A percentile compares a stretch with the other conserved stretches of the same genome.
These are phyloP conservation scores for Euphorbia pulcherrima DNA, from an alignment of 345 rosid species.

Conservation along the genomic window DNA sequence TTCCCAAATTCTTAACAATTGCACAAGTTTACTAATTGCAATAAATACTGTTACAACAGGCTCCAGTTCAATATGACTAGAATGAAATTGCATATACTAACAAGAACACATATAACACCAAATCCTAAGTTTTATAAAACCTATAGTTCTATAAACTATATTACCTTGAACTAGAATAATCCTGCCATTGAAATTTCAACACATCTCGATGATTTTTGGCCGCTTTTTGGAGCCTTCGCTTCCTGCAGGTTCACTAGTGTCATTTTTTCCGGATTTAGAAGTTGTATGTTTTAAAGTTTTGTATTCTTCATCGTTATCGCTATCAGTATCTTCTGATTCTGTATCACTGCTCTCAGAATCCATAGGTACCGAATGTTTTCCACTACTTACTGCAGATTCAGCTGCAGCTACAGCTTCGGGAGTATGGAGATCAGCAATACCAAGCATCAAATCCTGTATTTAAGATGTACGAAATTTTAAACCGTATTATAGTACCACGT, in stretches of 20 bases:
- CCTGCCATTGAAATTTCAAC: slow-evolving; percentile 12
- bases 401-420: slow-evolving; percentile 79
- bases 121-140: no score
- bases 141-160: no score
- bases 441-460: slow-evolving; percentile 76
- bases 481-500: not conserved
- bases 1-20: no score
- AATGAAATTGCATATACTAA: not conserved
- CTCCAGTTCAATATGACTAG: not conserved
- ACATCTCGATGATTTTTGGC: slow-evolving; percentile 45
- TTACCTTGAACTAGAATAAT: not conserved
- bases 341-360: slow-evolving; percentile 33
- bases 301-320: slow-evolving; percentile 7
- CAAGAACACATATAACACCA: not conserved
- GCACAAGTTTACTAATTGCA: not conserved
- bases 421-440: slow-evolving; percentile 87
- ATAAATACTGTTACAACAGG: not conserved
- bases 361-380: slow-evolving; percentile 29
- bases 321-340: slow-evolving; percentile 33
- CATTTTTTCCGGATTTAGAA: slow-evolving; percentile 14
- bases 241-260: slow-evolving; percentile 12
- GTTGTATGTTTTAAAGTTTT: slow-evolving; percentile 6
- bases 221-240: slow-evolving; percentile 32
- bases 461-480: not conserved
- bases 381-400: slow-evolving; percentile 58